A percentile compares a stretch with the other conserved stretches of the same genome.
These are phyloP conservation scores for Yamadazyma spencermartinsiae DNA, from an alignment of 1,139 yeast species.

Conservation along the genomic window DNA sequence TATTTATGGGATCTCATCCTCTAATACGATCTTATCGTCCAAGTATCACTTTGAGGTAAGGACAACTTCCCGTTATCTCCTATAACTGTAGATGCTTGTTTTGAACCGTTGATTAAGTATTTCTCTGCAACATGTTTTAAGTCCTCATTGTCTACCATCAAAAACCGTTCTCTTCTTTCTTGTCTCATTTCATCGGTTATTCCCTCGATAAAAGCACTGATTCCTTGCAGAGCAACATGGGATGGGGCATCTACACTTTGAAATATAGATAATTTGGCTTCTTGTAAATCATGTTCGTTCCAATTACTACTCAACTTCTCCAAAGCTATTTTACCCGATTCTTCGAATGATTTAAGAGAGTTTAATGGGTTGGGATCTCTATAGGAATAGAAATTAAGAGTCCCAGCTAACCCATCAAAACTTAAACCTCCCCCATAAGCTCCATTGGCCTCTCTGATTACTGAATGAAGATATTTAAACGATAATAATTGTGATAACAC, in stretches of 20 bases:
- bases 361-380: slow-evolving; percentile 87
- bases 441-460: slow-evolving; percentile 93
- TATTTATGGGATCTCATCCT: neutral
- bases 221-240: slow-evolving; percentile 78
- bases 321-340: slow-evolving; percentile 58
- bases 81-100: slow-evolving; percentile 47
- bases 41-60: slow-evolving; percentile 25
- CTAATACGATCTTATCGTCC: slow-evolving; percentile 27
- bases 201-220: slow-evolving; percentile 62
- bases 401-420: slow-evolving; percentile 80
- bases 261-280: slow-evolving; percentile 87
- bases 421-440: slow-evolving; percentile 97
- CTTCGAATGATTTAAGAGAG: slow-evolving; percentile 61
- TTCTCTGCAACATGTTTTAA: slow-evolving; percentile 62
- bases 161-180: slow-evolving; percentile 68
- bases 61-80: slow-evolving; percentile 47
- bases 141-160: slow-evolving; percentile 65
- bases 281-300: slow-evolving; percentile 69
- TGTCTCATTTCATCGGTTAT: slow-evolving; percentile 82
- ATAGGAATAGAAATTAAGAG: slow-evolving; percentile 81
- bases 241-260: slow-evolving; percentile 91
- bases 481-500: slow-evolving; percentile 79
- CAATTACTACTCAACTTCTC: slow-evolving; percentile 45
- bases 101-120: slow-evolving; percentile 42
- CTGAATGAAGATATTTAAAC: slow-evolving; percentile 82